Base-by-base conservation (phyloP, 441 rosid species). In the Brassica balearica region DNA sequence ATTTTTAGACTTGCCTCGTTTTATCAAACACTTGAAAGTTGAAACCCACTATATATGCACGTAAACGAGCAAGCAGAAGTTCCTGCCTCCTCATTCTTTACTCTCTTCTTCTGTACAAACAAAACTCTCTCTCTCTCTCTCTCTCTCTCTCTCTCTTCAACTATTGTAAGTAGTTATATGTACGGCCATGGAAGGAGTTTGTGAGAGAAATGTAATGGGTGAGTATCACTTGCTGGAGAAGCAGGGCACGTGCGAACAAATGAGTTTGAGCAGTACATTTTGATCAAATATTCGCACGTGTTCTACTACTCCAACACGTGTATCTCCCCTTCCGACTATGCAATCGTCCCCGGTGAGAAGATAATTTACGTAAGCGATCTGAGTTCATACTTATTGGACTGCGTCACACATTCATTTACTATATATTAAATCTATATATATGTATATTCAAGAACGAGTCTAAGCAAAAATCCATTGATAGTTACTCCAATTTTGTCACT, bases 231-330 rank as follows among this genome's bases (percentile, higher is more conserved):
- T 86, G 98, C 58, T 92, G 98, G 98, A 94, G 98, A 94, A 92
- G 97, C 96, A 91, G 98, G 96, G 98, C 98, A 92, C 98, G 98
- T 92, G 98, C 98, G 93, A 82, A 43, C 73, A 34, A 32, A 62
- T 68, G 72, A 70, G 69, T 70, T 72, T 46, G 20, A 66, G 63
- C 15, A 38, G 17, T 34, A 32, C 29, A 1, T 34, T 7, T 43
- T 66, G 58, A 46, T 60, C 15, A 17, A 25, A 53, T 72, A 4
- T 32, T 79, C 88, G 98, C 98, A 91, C 96, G 97, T 87, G 98
- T 95, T 92, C 96, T 89, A 86, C 98, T 92, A 83, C 98, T 90
- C 98, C 98, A 94, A 86, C 97, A 87, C 64, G 97, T 81, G 89
- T 82, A 76, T 79, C 93, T 87, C 77, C 86, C 86, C 83, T 82